Percentiles rank a stretch among this genome's conserved stretches.
Evolutionary conservation across 345 rosid genomes (phyloP).

Genomic region (Acer saccharum): DNA sequence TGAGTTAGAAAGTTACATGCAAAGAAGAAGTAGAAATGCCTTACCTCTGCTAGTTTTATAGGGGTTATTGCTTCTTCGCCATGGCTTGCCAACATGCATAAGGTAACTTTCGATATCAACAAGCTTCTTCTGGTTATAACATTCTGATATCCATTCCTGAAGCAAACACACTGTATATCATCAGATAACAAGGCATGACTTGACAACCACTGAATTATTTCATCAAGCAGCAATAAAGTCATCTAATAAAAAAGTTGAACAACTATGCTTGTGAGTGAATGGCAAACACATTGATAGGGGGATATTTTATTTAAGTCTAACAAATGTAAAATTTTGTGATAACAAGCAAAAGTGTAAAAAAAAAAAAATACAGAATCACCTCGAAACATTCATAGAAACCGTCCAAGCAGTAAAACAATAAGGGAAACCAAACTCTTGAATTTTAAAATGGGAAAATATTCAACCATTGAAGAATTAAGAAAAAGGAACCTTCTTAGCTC

Average conservation of each 20-base stretch:
- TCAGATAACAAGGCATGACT: conserved; percentile 1
- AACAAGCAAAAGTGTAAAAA: not conserved
- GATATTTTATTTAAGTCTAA: not conserved
- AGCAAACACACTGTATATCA: conserved; percentile 17
- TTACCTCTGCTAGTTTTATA: conserved; percentile 44
- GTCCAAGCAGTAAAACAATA: too few species aligned
- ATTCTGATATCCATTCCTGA: conserved; percentile 86
- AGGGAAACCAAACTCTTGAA: too few species aligned
- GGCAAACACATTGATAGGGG: not conserved
- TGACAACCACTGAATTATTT: not conserved
- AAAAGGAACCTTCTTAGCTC: too few species aligned
- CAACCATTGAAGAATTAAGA: too few species aligned
- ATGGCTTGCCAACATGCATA: conserved; percentile 89
- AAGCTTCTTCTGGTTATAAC: conserved; percentile 66
- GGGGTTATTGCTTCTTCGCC: conserved; percentile 53
- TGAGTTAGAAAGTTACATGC: not conserved
- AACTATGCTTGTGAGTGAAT: not conserved
- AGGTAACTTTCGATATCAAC: conserved; percentile 80
- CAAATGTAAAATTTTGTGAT: not conserved
- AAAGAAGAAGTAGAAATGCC: conserved; percentile 1
- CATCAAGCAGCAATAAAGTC: not conserved
- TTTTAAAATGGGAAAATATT: too few species aligned
- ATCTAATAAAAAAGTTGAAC: not conserved
- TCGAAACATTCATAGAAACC: too few species aligned
- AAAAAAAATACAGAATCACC: too few species aligned